phyloP scores from a whole-genome alignment of 805 yeast genomes.

The Pichia cabralensis region DNA sequence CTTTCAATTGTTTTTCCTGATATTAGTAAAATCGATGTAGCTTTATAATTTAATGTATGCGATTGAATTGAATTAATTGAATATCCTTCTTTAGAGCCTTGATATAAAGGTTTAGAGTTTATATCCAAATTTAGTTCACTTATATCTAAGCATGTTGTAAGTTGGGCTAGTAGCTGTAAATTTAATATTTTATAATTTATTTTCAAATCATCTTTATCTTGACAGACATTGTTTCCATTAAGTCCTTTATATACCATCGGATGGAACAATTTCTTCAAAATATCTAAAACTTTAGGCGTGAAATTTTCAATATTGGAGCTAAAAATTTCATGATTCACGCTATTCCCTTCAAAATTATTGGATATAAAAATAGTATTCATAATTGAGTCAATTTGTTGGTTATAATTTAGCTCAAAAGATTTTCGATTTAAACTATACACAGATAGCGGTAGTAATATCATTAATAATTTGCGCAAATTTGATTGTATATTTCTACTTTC shows the following conservation, averaged over 20 bases:
- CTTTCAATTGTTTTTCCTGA: slow-evolving; percentile 49
- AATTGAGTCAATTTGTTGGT: slow-evolving; percentile 1
- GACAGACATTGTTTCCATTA: too few relatives aligned
- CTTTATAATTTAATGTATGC: slow-evolving; percentile 81
- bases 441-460: slow-evolving; percentile 8
- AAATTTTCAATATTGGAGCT: slow-evolving; percentile 11
- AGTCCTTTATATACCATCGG: not conserved
- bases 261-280: not conserved
- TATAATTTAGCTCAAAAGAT: slow-evolving; percentile 5
- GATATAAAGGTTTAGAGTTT: slow-evolving; percentile 50
- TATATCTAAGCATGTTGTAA: slow-evolving; percentile 27
- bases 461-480: not conserved
- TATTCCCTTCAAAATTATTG: too few relatives aligned
- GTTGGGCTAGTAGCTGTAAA: slow-evolving; percentile 27
- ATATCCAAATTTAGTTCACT: slow-evolving; percentile 31
- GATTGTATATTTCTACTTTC: too few relatives aligned
- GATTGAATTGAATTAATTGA: slow-evolving; percentile 81
- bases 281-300: slow-evolving; percentile 35
- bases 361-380: not conserved
- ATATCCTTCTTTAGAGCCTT: slow-evolving; percentile 72
- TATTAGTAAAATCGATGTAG: slow-evolving; percentile 67
- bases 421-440: not conserved
- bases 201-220: not conserved
- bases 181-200: slow-evolving; percentile 30
- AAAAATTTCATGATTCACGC: too few relatives aligned